Evolutionary conservation across 2,329 filamentous ascomycete genomes (phyloP), one percentile per base, ranked within the genome.

Genomic region (Venturia aucupariae): DNA sequence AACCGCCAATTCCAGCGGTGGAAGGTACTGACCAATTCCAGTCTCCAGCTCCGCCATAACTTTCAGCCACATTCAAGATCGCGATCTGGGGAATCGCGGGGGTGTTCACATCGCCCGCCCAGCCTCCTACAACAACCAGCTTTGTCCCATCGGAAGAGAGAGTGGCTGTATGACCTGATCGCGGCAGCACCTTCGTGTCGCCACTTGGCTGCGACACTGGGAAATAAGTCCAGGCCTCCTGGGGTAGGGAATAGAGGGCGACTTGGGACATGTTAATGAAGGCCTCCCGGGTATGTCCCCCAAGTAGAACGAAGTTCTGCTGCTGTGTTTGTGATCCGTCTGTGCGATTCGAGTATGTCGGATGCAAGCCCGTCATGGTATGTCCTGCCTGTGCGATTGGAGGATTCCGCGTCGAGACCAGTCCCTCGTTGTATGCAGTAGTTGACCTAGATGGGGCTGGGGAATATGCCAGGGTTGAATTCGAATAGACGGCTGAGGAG

Each of bases 221-320:
- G 32, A 95, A 79, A 73, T 93, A 97, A 35, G 85, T 88, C 93
- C 93, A 97, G 63, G 84, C 87, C 71, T 92, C 86, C 70, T 95
- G 89, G 0, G 93, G 93, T 7, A 97, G 79, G 63, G 86, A 92
- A 81, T 92, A 96, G 1, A 97, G 79, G 0, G 92, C 93, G 1
- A 93, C 85, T 54, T 91, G 90, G 65, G 90, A 95, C 88, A 96
- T 97, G 74, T 97, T 96, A 77, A 97, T 87, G 72, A 96, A 97
- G 0, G 92, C 92, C 19, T 80, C 76, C 69, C 85, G 81, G 0
- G 92, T 96, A 72, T 97, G 92, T 0, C 93, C 93, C 48, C 92
- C 93, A 19, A 97, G 78, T 27, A 97, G 77, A 15, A 96, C 84
- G 68, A 90, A 93, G 69, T 87, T 87, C 67, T 88, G 86, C 72